phyloP scores from a whole-genome alignment of 805 yeast species.

The Schizosaccharomyces lindneri region DNA sequence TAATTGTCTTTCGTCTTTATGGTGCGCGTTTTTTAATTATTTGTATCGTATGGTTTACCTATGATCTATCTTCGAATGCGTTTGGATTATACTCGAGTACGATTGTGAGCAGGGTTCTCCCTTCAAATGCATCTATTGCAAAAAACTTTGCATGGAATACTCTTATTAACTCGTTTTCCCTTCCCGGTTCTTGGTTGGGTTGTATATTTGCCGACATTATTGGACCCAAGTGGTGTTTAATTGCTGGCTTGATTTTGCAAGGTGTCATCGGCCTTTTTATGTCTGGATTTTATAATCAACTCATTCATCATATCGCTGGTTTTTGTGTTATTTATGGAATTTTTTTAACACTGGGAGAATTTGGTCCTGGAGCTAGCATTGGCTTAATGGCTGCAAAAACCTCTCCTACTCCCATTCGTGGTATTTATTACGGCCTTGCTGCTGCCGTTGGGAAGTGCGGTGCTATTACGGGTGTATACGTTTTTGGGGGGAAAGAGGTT shows the following conservation, averaged over 20 bases:
- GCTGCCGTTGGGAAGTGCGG: slow-evolving; percentile 85
- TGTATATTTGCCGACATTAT: slow-evolving; percentile 64
- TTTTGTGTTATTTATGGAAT: slow-evolving; percentile 76
- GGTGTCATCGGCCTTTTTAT: slow-evolving; percentile 59
- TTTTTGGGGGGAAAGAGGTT: slow-evolving; percentile 22
- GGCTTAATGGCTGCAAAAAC: slow-evolving; percentile 76
- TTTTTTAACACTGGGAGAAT: slow-evolving; percentile 68
- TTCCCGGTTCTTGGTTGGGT: slow-evolving; percentile 77
- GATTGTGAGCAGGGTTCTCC: slow-evolving; percentile 34
- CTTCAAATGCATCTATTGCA: slow-evolving; percentile 35
- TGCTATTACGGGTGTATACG: slow-evolving; percentile 74
- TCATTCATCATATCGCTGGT: slow-evolving; percentile 41
- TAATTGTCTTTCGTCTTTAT: slow-evolving; percentile 48
- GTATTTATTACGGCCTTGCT: slow-evolving; percentile 71
- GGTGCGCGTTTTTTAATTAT: slow-evolving; percentile 56
- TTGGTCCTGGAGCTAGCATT: slow-evolving; percentile 73
- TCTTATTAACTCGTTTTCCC: slow-evolving; percentile 62
- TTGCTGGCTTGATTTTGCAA: slow-evolving; percentile 44
- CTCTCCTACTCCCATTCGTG: slow-evolving; percentile 66
- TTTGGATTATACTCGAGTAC: slow-evolving; percentile 63
- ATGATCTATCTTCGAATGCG: slow-evolving; percentile 70
- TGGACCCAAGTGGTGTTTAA: slow-evolving; percentile 71
- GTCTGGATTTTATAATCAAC: slow-evolving; percentile 40
- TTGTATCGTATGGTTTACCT: slow-evolving; percentile 67
- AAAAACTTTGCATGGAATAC: slow-evolving; percentile 80